phyloP scores from a whole-genome alignment of 2,329 filamentous ascomycete genomes.

The Alternaria burnsii region DNA sequence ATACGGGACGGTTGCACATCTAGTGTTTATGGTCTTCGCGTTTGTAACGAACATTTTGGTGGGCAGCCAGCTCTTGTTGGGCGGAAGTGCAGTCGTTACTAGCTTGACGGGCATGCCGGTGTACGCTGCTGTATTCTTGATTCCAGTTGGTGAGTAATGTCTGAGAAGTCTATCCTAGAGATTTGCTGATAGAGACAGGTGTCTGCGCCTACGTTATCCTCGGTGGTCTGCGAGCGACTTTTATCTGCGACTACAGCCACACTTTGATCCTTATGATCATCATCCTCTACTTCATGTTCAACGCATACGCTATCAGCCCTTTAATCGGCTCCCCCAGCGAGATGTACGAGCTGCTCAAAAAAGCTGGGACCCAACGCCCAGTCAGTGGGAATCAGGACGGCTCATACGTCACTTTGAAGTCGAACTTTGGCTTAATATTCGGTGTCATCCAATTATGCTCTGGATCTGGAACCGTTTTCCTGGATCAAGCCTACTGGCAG shows the following conservation, averaged over 20 bases:
- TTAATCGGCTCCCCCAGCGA: conserved; percentile 51
- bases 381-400: conserved; percentile 52
- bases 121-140: conserved; percentile 55
- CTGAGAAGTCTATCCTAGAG: background rate
- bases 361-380: conserved; percentile 48
- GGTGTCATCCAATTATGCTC: conserved; percentile 55
- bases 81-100: conserved; percentile 56
- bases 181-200: conserved; percentile 29
- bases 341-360: conserved; percentile 53
- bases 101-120: conserved; percentile 55
- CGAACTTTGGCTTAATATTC: conserved; percentile 56
- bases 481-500: conserved; percentile 59
- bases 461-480: conserved; percentile 50
- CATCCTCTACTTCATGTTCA: conserved; percentile 57
- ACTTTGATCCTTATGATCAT: conserved; percentile 55
- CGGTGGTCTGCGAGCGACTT: conserved; percentile 54
- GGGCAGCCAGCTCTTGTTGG: conserved; percentile 54
- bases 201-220: conserved; percentile 49
- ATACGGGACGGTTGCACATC: conserved; percentile 51
- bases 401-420: conserved; percentile 53
- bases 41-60: conserved; percentile 57
- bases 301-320: conserved; percentile 51
- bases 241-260: conserved; percentile 53
- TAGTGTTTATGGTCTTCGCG: conserved; percentile 54
- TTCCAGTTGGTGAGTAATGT: conserved; percentile 49